A percentile compares a stretch with the other conserved stretches of the same genome.
Evolutionary conservation across 2,329 filamentous ascomycete species (phyloP).

Genomic region (Camillea tinctor): DNA sequence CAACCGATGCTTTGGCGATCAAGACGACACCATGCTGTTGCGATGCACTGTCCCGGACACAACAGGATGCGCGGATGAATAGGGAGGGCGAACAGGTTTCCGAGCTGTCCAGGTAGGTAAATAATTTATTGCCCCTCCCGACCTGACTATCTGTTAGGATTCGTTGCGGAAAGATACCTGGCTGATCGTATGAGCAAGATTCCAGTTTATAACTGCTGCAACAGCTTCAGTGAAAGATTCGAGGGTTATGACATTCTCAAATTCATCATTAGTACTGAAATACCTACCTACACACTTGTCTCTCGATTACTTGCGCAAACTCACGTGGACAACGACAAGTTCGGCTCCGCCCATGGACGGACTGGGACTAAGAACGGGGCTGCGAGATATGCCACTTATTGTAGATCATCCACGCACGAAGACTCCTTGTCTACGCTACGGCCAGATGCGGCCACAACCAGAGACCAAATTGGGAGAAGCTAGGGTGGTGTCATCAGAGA

Average conservation of each 20-base stretch:
- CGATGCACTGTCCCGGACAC: too few relatives aligned
- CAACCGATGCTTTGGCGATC: conserved; percentile 42
- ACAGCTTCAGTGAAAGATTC: conserved; percentile 47
- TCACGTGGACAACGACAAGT: conserved; percentile 53
- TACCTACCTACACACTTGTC: conserved; percentile 41
- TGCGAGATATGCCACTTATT: not conserved
- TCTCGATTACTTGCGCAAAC: conserved; percentile 35
- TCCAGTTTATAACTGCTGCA: conserved; percentile 52
- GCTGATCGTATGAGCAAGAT: conserved; percentile 30
- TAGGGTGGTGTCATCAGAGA: not conserved
- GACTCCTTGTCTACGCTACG: not conserved
- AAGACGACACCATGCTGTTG: too few relatives aligned
- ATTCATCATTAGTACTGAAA: conserved; percentile 48
- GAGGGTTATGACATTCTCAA: conserved; percentile 54
- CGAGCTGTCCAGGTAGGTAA: conserved; percentile 43
- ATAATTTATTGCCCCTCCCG: not conserved
- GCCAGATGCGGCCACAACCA: not conserved
- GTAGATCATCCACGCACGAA: not conserved
- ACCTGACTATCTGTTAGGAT: not conserved
- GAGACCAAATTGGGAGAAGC: not conserved
- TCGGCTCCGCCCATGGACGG: conserved; percentile 33
- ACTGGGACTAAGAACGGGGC: too few relatives aligned
- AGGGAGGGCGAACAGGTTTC: conserved; percentile 43
- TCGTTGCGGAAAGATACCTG: not conserved
- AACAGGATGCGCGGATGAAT: conserved; percentile 24